These are phyloP conservation scores for Penicillium olsonii DNA, from an alignment of 2,329 filamentous ascomycete species.

Conservation along the genomic window DNA sequence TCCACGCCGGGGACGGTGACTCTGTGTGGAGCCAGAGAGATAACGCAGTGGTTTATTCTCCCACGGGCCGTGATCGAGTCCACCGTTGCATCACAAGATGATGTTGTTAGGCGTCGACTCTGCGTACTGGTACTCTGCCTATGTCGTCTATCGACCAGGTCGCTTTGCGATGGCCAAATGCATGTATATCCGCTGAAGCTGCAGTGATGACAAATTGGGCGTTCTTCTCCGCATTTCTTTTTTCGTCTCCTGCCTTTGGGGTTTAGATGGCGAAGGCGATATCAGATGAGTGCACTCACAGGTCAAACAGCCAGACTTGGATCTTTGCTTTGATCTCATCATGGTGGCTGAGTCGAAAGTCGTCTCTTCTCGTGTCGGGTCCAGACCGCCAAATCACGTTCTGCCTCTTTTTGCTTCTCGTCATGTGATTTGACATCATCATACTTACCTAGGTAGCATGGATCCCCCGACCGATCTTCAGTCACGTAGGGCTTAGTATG, in stretches of 20 bases:
- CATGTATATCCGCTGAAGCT: not conserved
- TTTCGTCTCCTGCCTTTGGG: not conserved
- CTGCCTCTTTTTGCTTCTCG: no score
- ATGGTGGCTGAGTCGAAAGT: not conserved
- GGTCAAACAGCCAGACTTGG: not conserved
- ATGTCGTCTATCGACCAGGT: not conserved
- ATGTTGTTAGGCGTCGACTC: not conserved
- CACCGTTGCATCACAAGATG: not conserved
- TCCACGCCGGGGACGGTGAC: not conserved
- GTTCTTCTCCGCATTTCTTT: not conserved
- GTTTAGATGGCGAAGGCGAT: not conserved
- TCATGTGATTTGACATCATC: no score
- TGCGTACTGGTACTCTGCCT: not conserved
- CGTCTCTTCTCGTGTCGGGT: no score
- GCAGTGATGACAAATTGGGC: not conserved
- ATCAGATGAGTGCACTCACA: not conserved
- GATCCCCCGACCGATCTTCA: no score
- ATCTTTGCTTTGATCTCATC: not conserved
- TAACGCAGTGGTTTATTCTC: not conserved
- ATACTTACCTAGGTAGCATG: no score
- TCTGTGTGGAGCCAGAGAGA: not conserved
- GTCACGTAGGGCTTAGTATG: no score
- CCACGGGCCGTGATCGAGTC: not conserved
- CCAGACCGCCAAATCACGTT: no score
- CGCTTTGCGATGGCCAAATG: not conserved